Evolutionary conservation across 768 basidiomycete species (phyloP).

Genomic region (Termitomyces bulborhizus): DNA sequence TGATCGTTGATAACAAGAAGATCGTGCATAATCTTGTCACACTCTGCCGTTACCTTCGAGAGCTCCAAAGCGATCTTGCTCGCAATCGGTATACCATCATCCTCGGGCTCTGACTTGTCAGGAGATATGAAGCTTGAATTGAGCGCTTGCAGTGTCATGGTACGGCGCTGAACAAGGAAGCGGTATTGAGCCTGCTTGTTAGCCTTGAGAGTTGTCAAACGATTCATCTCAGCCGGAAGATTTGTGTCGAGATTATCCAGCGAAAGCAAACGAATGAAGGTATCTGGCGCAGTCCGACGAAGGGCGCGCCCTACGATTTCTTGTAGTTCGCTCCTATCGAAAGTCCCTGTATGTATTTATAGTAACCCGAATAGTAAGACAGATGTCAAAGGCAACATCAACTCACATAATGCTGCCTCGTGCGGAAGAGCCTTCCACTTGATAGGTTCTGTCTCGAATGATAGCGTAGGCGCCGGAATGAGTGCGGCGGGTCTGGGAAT

Average conservation of each 20-base stretch:
- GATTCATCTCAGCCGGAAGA: slow-evolving; percentile 52
- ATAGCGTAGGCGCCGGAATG: slow-evolving; percentile 42
- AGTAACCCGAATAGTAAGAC: background rate
- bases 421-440: slow-evolving; percentile 64
- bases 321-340: slow-evolving; percentile 59
- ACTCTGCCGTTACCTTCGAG: slow-evolving; percentile 49
- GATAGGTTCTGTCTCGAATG: slow-evolving; percentile 52
- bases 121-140: slow-evolving; percentile 40
- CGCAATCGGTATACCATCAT: slow-evolving; percentile 30
- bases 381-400: slow-evolving; percentile 13
- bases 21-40: slow-evolving; percentile 52
- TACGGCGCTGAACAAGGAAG: slow-evolving; percentile 58
- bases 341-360: slow-evolving; percentile 35
- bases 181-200: slow-evolving; percentile 61
- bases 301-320: slow-evolving; percentile 68
- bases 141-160: slow-evolving; percentile 68
- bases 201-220: slow-evolving; percentile 45
- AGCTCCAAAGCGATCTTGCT: slow-evolving; percentile 49
- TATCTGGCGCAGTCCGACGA: slow-evolving; percentile 59
- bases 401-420: slow-evolving; percentile 57
- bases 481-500: slow-evolving; percentile 27
- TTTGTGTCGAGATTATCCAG: slow-evolving; percentile 52
- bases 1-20: slow-evolving; percentile 58
- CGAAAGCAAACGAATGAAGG: slow-evolving; percentile 66
- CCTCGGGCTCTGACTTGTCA: slow-evolving; percentile 30